Evolutionary conservation across 2,329 filamentous ascomycete species (phyloP).

Genomic region (Xylaria sp.): DNA sequence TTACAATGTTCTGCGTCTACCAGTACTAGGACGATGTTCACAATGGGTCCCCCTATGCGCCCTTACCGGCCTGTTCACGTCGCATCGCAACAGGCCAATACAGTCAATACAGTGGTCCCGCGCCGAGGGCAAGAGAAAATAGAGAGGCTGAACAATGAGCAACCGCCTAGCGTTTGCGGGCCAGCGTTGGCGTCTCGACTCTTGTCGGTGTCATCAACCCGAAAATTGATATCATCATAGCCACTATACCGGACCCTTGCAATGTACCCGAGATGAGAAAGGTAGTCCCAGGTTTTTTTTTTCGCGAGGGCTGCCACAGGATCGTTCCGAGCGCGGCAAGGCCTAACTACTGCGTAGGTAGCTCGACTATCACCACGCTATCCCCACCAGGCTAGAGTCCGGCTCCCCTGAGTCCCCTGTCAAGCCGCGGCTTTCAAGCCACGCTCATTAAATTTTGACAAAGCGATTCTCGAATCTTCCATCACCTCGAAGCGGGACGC

Average conservation of each 20-base stretch:
- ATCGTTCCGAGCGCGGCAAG: constrained; percentile 36
- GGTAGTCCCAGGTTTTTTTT: too few relatives aligned
- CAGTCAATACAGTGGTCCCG: constrained; percentile 16
- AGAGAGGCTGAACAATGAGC: constrained; percentile 35
- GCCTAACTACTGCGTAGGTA: too few relatives aligned
- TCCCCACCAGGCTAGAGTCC: neutral
- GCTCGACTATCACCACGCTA: neutral
- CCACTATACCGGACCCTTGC: constrained; percentile 17
- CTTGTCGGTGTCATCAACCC: constrained; percentile 20
- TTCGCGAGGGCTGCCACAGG: constrained; percentile 28
- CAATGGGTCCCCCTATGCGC: constrained; percentile 25
- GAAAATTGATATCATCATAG: constrained; percentile 30
- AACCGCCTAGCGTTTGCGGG: constrained; percentile 9
- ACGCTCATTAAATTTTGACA: neutral
- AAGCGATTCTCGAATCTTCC: constrained; percentile 49
- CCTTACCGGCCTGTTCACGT: constrained; percentile 20
- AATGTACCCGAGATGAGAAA: constrained; percentile 36
- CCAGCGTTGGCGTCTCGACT: neutral
- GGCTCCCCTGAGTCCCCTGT: neutral
- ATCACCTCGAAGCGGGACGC: constrained; percentile 36
- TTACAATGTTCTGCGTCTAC: constrained; percentile 32
- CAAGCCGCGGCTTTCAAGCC: neutral
- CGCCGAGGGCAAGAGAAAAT: constrained; percentile 10
- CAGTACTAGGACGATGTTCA: constrained; percentile 17
- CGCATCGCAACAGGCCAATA: constrained; percentile 24